A percentile compares a stretch with the other conserved stretches of the same genome.
Conservation (phyloP, 768 basidiomycete species). For the Auricularia auricula-judae region DNA sequence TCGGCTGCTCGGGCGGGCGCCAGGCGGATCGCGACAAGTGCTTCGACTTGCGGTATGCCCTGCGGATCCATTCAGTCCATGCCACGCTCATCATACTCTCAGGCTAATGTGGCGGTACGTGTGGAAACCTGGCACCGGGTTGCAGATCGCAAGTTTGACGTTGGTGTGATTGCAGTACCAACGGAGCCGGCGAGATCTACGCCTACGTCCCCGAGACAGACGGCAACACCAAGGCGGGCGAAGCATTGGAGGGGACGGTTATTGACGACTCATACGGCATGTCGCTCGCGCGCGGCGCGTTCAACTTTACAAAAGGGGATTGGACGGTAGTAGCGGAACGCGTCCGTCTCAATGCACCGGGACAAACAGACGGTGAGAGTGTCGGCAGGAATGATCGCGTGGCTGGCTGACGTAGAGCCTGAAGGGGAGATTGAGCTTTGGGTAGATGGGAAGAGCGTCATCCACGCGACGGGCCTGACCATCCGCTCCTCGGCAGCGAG, state of each 20-base stretch:
- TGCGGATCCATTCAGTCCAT: neutral
- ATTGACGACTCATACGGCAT: conserved; percentile 48
- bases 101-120: conserved; percentile 57
- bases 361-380: conserved; percentile 55
- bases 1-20: conserved; percentile 54
- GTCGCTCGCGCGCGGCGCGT: conserved; percentile 59
- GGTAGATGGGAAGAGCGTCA: conserved; percentile 51
- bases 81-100: neutral
- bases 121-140: neutral
- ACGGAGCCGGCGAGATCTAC: conserved; percentile 46
- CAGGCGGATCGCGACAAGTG: conserved; percentile 41
- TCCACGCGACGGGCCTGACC: conserved; percentile 44
- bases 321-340: conserved; percentile 66
- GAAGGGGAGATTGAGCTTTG: conserved; percentile 56
- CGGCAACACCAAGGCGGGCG: neutral
- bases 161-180: conserved; percentile 37
- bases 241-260: conserved; percentile 27
- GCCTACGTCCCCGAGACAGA: conserved; percentile 46
- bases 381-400: too few species aligned
- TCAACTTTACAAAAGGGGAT: conserved; percentile 47
- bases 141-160: neutral
- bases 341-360: conserved; percentile 62
- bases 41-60: conserved; percentile 41
- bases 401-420: too few species aligned
- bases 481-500: conserved; percentile 37